These are phyloP conservation scores for Psophocarpus tetragonolobus DNA, from an alignment of 306 rosid genomes.

Conservation along the genomic window DNA sequence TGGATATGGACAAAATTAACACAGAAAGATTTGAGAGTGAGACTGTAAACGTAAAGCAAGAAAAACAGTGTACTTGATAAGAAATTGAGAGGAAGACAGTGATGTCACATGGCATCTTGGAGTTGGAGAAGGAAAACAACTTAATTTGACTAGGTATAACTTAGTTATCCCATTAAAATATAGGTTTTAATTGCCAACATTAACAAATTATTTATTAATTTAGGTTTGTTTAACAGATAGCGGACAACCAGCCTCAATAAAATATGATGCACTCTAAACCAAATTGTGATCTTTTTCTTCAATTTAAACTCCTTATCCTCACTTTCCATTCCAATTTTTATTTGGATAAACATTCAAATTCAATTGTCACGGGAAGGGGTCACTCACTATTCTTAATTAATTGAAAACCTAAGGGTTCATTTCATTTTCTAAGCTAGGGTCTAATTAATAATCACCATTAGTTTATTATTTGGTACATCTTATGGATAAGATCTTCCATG, in stretches of 20 bases:
- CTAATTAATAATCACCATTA: conserved; percentile 12
- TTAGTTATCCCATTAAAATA: conserved; percentile 30
- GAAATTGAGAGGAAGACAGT: not conserved
- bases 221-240: not conserved
- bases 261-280: not conserved
- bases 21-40: not conserved
- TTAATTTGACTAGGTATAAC: conserved; percentile 31
- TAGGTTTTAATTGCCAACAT: not conserved
- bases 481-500: conserved; percentile 20
- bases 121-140: conserved; percentile 11
- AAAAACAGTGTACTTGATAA: not conserved
- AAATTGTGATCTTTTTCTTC: conserved; percentile 6
- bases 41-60: not conserved
- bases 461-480: not conserved
- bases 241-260: conserved; percentile 37
- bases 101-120: conserved; percentile 17
- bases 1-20: not conserved
- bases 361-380: conserved; percentile 12
- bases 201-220: not conserved
- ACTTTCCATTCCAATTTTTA: not conserved
- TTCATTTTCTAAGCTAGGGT: conserved; percentile 5
- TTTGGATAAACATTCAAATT: conserved; percentile 20
- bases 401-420: not conserved
- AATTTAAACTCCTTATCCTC: not conserved
- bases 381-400: conserved; percentile 7